A percentile compares a stretch with the other conserved stretches of the same genome.
phyloP scores from a whole-genome alignment of 148 eudicot species.

The Fallopia convolvulus region DNA sequence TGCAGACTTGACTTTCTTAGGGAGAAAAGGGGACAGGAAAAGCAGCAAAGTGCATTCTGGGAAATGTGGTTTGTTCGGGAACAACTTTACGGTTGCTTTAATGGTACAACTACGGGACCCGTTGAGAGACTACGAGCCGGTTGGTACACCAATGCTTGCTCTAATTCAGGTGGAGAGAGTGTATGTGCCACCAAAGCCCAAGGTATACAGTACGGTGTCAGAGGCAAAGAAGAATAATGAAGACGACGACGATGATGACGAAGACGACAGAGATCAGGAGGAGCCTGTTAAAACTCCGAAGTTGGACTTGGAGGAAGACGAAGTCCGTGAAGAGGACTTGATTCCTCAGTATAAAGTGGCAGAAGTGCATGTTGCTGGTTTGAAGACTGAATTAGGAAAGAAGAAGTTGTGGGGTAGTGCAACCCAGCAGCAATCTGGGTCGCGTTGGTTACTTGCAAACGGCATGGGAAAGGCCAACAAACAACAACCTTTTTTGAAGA shows the following conservation, averaged over 20 bases:
- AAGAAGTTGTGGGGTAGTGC: slow-evolving; percentile 79
- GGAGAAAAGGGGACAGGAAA: slow-evolving; percentile 22
- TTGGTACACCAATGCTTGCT: slow-evolving; percentile 59
- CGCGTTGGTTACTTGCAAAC: slow-evolving; percentile 93
- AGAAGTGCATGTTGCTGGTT: slow-evolving; percentile 81
- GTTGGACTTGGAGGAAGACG: slow-evolving; percentile 20
- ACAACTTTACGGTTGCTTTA: slow-evolving; percentile 50
- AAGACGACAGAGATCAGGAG: slow-evolving; percentile 45
- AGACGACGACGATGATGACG: slow-evolving; percentile 38
- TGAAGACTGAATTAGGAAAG: slow-evolving; percentile 62
- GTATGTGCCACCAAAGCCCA: slow-evolving; percentile 84
- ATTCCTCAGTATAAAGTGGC: slow-evolving; percentile 70
- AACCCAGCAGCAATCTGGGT: slow-evolving; percentile 81
- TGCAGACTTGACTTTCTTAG: slow-evolving; percentile 23
- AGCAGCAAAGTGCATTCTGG: slow-evolving; percentile 23
- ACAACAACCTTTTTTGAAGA: slow-evolving; percentile 42
- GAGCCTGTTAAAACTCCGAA: slow-evolving; percentile 24
- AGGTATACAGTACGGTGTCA: slow-evolving; percentile 51
- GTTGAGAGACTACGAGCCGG: slow-evolving; percentile 46
- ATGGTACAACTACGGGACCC: slow-evolving; percentile 65
- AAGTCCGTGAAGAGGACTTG: slow-evolving; percentile 33
- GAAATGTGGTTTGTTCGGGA: slow-evolving; percentile 33
- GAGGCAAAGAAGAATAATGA: slow-evolving; percentile 29
- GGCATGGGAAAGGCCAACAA: slow-evolving; percentile 94
- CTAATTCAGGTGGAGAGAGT: slow-evolving; percentile 61